Evolutionary conservation across 1,284 basidiomycete species (phyloP).

Genomic region (Cryptococcus sp.): DNA sequence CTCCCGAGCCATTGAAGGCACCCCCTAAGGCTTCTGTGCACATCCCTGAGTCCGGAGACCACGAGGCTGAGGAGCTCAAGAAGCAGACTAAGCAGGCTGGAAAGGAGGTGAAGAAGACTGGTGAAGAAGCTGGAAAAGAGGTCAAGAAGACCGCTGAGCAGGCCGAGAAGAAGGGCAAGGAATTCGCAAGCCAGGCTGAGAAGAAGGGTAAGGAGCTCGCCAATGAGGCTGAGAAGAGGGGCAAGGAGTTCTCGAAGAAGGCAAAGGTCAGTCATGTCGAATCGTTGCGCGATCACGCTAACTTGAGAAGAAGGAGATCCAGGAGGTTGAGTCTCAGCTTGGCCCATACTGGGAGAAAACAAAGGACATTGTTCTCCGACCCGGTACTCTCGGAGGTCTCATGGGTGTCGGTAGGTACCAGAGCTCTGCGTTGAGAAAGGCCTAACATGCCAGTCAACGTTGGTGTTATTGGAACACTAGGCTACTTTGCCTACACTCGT

Average conservation of each 20-base stretch:
- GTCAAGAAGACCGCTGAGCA: conserved; percentile 15
- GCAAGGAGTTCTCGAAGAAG: conserved; percentile 55
- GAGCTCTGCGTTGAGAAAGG: not conserved
- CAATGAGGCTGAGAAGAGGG: conserved; percentile 54
- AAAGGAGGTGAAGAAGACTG: conserved; percentile 45
- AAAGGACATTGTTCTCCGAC: conserved; percentile 61
- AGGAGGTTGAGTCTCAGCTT: conserved; percentile 57
- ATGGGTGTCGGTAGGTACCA: conserved; percentile 59
- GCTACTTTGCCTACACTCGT: conserved; percentile 64
- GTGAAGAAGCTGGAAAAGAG: conserved; percentile 1
- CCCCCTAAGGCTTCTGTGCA: conserved; percentile 24
- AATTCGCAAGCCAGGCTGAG: conserved; percentile 56
- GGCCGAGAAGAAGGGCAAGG: conserved; percentile 35
- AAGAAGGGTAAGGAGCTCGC: conserved; percentile 53
- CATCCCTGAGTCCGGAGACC: conserved; percentile 24
- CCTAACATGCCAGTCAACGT: conserved; percentile 58
- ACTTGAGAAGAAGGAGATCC: conserved; percentile 43
- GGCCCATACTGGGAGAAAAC: conserved; percentile 56
- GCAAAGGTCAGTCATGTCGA: conserved; percentile 44
- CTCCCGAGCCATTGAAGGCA: conserved; percentile 24
- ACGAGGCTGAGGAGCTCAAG: conserved; percentile 19
- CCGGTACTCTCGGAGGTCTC: conserved; percentile 67
- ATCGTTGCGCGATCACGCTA: conserved; percentile 26
- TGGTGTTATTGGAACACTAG: conserved; percentile 61
- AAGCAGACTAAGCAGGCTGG: conserved; percentile 50